Conservation (phyloP, 805 yeast genomes). For the Hanseniaspora guilliermondii region DNA sequence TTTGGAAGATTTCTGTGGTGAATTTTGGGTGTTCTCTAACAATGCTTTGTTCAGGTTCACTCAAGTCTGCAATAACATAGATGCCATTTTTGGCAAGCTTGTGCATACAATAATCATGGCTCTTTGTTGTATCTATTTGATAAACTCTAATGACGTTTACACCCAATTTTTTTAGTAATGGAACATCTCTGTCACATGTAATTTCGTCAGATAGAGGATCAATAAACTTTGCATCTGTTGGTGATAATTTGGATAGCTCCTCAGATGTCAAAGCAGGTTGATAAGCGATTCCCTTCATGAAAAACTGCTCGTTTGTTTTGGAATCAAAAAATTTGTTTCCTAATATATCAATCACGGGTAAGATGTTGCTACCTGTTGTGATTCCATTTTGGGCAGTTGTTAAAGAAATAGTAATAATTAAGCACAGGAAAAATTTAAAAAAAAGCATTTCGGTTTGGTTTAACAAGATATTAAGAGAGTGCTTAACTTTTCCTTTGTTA, state of each 20-base stretch:
- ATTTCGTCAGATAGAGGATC: conserved; percentile 69
- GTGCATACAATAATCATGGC: conserved; percentile 70
- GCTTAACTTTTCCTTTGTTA: background rate
- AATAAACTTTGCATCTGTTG: conserved; percentile 28
- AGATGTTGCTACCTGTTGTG: background rate
- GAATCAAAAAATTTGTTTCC: conserved; percentile 71
- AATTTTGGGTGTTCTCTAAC: conserved; percentile 67
- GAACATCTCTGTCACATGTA: conserved; percentile 70
- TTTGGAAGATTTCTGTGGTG: conserved; percentile 55
- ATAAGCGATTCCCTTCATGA: conserved; percentile 77
- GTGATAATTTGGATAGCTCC: background rate
- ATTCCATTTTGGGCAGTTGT: background rate
- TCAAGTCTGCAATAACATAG: conserved; percentile 78
- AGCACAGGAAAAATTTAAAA: background rate
- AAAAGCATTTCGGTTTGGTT: background rate
- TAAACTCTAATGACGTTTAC: conserved; percentile 79
- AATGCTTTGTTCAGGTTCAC: conserved; percentile 73
- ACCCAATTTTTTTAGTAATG: conserved; percentile 53
- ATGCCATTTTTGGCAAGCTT: conserved; percentile 73
- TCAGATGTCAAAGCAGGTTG: conserved; percentile 35
- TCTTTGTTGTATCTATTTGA: conserved; percentile 57
- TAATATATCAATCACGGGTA: conserved; percentile 40
- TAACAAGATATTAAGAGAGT: background rate
- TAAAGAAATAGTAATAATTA: background rate
- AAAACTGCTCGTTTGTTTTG: conserved; percentile 67